phyloP scores from a whole-genome alignment of 2,329 filamentous ascomycete genomes.

The Aspergillus tubingensis region DNA sequence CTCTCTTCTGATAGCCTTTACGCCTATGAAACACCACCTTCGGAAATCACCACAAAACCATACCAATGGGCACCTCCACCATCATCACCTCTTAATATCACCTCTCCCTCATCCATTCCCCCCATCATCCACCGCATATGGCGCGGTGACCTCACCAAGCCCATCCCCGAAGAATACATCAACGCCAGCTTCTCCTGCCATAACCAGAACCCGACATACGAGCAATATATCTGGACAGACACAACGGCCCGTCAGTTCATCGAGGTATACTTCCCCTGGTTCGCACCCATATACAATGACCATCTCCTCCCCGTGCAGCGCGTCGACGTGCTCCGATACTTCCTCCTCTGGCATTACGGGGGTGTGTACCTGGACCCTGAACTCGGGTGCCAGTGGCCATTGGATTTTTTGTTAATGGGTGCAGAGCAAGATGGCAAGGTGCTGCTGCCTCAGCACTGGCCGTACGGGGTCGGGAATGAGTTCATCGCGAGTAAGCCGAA shows the following conservation, averaged over 20 bases:
- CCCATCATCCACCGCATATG: constrained; percentile 12
- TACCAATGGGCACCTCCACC: background rate
- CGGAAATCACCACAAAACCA: background rate
- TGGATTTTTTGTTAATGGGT: background rate
- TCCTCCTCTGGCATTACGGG: constrained; percentile 9
- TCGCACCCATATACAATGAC: background rate
- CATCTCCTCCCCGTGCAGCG: constrained; percentile 2
- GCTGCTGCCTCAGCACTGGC: background rate
- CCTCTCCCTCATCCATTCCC: background rate
- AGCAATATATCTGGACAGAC: constrained; percentile 8
- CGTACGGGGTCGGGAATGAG: background rate
- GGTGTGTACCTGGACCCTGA: constrained; percentile 3
- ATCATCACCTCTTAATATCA: background rate
- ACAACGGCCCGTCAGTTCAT: background rate
- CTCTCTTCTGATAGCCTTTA: background rate
- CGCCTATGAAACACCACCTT: background rate
- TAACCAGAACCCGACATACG: background rate
- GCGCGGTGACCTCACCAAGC: background rate
- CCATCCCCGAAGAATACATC: background rate
- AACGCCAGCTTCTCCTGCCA: background rate
- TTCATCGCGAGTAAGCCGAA: background rate
- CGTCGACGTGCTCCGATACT: constrained; percentile 7
- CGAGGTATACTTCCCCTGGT: background rate
- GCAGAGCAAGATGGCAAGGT: background rate
- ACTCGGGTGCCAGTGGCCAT: background rate